Base-by-base conservation (phyloP, 306 rosid genomes). In the Begonia masoniana region DNA sequence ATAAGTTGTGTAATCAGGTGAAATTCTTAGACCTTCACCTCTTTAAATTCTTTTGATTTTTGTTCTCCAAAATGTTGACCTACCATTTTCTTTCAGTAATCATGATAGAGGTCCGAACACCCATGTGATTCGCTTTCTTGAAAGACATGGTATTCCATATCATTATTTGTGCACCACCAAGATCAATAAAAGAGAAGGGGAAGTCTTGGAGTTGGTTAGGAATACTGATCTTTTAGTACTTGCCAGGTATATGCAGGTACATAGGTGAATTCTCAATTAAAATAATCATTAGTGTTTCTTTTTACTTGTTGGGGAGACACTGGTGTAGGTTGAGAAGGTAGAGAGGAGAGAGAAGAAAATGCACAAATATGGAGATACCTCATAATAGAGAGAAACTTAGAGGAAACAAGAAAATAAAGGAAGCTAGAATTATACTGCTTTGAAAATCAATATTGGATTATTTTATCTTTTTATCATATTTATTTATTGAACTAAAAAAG, bases 201-300 rank as follows among this genome's bases (percentile, higher is more conserved):
- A 85, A 69, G 81, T 86, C 52, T 65, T 91, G 82, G 85, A 79
- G 71, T 78, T 91, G 79, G 85, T 83, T 68, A 82, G 71, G 74
- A 71, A 85, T 70, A 85, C 96, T 16, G 88, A 91, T 60, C 78
- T 91, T 71, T 77, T 86, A 77, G 88, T 86, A 47, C 88, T 89
- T 71, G 95, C 97, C 42, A 78, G 97, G 79, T 89, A 89, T 74
- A 89, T 89, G 97, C 97, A 89, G 93, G 96, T 82, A 78, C 39
- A 31, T 31, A 5, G 39, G 39, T 31, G 8, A 31, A 31, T 31
- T 31, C 9, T 31, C 39, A 31, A 31, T 31, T 31, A 31, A 15
- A 13, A 50, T 17, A 39, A 26, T 56, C 46, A 36, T 60, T 41
- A 21, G 26, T 58, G 21, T 11, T 12, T 46, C 4, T 31, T 31